These are phyloP conservation scores for Bremia lactucae DNA, from an alignment of 352 stramenopile species.

Conservation along the genomic window DNA sequence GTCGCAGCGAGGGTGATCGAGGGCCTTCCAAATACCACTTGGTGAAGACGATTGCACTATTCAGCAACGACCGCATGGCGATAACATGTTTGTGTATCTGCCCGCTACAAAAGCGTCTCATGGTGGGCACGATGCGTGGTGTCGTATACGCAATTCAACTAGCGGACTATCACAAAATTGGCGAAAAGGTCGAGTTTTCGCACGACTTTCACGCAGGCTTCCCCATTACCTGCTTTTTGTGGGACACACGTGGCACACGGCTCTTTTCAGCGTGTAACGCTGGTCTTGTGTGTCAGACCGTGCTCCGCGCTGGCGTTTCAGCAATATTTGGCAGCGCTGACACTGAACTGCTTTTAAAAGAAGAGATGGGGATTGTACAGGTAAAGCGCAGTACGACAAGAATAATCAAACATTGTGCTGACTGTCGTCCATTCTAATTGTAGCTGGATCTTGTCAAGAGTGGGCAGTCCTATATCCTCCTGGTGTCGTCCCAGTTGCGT, in stretches of 20 bases:
- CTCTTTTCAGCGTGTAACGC: conserved; percentile 79
- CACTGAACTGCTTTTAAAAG: conserved; percentile 77
- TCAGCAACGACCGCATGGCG: conserved; percentile 54
- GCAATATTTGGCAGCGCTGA: conserved; percentile 74
- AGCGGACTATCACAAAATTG: conserved; percentile 79
- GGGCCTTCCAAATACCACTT: conserved; percentile 55
- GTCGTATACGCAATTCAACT: conserved; percentile 76
- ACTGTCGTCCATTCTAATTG: conserved; percentile 3
- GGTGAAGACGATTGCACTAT: conserved; percentile 80
- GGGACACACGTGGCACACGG: conserved; percentile 52
- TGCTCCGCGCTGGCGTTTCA: conserved; percentile 67
- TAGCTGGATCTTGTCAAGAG: conserved; percentile 60
- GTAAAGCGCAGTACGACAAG: conserved; percentile 3
- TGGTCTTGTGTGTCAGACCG: conserved; percentile 66
- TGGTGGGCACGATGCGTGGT: conserved; percentile 67
- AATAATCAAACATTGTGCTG: background rate
- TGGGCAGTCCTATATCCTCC: conserved; percentile 44
- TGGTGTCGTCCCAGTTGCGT: conserved; percentile 77
- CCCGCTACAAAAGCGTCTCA: conserved; percentile 65
- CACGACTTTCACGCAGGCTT: conserved; percentile 79
- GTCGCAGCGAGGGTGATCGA: conserved; percentile 21
- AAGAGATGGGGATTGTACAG: conserved; percentile 81
- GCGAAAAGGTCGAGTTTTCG: conserved; percentile 81
- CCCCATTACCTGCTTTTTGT: conserved; percentile 71
- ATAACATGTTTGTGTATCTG: conserved; percentile 75